Percentiles rank a stretch among this genome's conserved stretches.
Evolutionary conservation across 768 basidiomycete species (phyloP).

Genomic region (Serendipita sp.): DNA sequence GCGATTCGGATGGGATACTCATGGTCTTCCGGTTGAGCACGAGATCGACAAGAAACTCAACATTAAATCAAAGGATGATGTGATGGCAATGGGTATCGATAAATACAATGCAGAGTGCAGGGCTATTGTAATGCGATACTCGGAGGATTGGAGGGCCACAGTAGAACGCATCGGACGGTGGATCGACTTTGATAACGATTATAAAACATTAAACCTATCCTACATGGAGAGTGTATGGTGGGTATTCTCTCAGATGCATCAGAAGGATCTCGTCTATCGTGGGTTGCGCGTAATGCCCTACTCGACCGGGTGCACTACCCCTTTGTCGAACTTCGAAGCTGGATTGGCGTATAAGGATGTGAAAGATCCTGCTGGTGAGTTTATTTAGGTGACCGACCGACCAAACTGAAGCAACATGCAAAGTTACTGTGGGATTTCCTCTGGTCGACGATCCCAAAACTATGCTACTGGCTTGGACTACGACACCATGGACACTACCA

Average conservation of each 20-base stretch:
- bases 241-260: constrained; percentile 90
- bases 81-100: constrained; percentile 88
- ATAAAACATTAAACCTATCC: constrained; percentile 83
- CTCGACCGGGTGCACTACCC: constrained; percentile 89
- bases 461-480: constrained; percentile 91
- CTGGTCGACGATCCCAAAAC: constrained; percentile 86
- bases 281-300: constrained; percentile 96
- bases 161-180: constrained; percentile 98
- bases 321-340: constrained; percentile 94
- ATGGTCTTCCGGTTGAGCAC: constrained; percentile 96
- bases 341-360: constrained; percentile 84
- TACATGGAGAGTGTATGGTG: constrained; percentile 99
- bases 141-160: constrained; percentile 82
- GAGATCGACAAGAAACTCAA: constrained; percentile 95
- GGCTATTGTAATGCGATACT: constrained; percentile 92
- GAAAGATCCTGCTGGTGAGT: constrained; percentile 75
- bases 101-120: constrained; percentile 96
- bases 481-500: constrained; percentile 96
- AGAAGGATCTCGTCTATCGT: constrained; percentile 82
- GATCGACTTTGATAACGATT: constrained; percentile 99
- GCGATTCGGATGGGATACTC: constrained; percentile 97
- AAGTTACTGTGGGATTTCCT: constrained; percentile 84
- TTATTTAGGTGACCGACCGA: not conserved
- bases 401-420: not conserved
- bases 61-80: constrained; percentile 86